Base-by-base conservation (phyloP, 2,329 filamentous ascomycete species). In the Fulvia fulva region DNA sequence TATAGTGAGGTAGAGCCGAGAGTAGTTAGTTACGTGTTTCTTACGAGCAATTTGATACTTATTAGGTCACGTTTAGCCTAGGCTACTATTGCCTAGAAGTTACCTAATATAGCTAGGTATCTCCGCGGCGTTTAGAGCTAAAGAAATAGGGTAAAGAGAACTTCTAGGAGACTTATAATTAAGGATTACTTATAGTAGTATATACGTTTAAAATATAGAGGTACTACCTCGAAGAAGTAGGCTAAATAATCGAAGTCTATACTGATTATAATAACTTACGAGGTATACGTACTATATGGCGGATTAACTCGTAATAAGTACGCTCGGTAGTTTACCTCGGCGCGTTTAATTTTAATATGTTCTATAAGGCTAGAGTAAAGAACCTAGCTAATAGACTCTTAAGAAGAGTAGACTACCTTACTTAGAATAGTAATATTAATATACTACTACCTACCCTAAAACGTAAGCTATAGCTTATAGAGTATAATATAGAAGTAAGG, bases 261-360 rank as follows among this genome's bases (percentile, higher is more conserved):
- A 62, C 49, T 16, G 30, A 62, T 34, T 57, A 62, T 57, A 62
- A 51, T 53, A 53, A 58, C 51, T 25, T 54, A 32, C 22, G 44
- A 23, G 41, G 43, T 28, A 56, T 59, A 52, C 45, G 37, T 22
- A 56, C 12, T 5, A 25, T 57, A 22, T 53, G 55, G 41, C 16
- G 52, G 21, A 28, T 62, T 32, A 62, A 56, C 30, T n/a, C 25
- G 5, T 7, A 28, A 8, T 56, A 61, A 49, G 56, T 28, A 5
- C 5, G 52, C 21, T 61, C 53, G 56, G 56, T 47, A 32, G 56
- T 43, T 11, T 55, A 41, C 23, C 52, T 59, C 25, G 37, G 32
- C n/a, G 37, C n/a, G 5, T 62, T 58, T 26, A 30, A 62, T 26
- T 62, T 62, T 25, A 37, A 49, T n/a, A 57, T 62, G 21, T 49